Conservation (phyloP, 2,329 filamentous ascomycete genomes). For the Trichoderma sp. region DNA sequence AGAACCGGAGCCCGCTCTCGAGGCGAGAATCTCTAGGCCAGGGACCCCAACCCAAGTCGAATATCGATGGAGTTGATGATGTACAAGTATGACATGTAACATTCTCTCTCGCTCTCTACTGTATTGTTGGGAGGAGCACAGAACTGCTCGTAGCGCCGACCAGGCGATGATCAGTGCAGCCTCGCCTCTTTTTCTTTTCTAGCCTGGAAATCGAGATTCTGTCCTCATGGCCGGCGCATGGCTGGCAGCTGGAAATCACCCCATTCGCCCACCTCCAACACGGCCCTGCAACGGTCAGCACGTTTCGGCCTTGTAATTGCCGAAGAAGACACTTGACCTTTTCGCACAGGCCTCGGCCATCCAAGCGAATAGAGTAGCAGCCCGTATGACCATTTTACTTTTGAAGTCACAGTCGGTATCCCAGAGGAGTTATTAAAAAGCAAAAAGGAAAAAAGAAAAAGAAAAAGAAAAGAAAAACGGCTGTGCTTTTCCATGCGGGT, state of each 20-base stretch:
- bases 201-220: neutral
- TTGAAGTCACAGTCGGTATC: neutral
- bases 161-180: conserved; percentile 8
- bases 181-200: neutral
- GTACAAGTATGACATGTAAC: neutral
- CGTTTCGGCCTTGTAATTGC: neutral
- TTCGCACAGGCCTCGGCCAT: neutral
- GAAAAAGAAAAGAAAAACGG: no score
- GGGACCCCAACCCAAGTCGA: neutral
- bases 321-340: neutral
- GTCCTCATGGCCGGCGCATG: neutral
- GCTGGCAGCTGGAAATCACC: conserved; percentile 23
- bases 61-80: neutral
- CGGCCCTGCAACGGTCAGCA: neutral
- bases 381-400: neutral
- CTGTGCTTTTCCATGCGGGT: neutral
- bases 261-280: conserved; percentile 23
- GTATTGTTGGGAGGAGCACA: neutral
- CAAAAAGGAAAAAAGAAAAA: no score
- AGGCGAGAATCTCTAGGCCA: neutral
- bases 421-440: neutral
- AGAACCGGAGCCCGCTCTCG: neutral
- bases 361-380: neutral
- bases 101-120: neutral
- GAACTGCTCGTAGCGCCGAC: neutral